Percentiles rank a stretch among this genome's conserved stretches.
These are phyloP conservation scores for Eustoma russellianum DNA, from an alignment of 257 asterid species.

Conservation along the genomic window DNA sequence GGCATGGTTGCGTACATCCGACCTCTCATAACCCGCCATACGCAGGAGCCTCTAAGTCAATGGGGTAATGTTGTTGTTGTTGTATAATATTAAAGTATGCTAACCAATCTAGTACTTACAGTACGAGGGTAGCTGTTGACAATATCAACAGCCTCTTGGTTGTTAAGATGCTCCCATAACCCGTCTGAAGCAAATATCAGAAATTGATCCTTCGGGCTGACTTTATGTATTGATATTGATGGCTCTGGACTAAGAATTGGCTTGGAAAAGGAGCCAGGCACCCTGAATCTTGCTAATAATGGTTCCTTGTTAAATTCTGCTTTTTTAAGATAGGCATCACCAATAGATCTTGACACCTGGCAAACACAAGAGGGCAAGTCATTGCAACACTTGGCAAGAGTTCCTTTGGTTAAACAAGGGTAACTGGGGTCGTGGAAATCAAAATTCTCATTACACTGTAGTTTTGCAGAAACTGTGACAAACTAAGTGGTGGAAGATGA, in stretches of 20 bases:
- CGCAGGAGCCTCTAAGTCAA: no score
- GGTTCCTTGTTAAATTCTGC: slow-evolving; percentile 83
- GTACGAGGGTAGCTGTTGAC: slow-evolving; percentile 54
- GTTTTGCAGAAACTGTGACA: not conserved
- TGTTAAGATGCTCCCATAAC: slow-evolving; percentile 94
- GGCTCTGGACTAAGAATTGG: slow-evolving; percentile 85
- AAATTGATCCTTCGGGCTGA: slow-evolving; percentile 55
- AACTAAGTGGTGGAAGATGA: not conserved
- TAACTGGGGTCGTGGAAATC: no score
- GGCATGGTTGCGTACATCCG: not conserved
- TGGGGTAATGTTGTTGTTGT: not conserved
- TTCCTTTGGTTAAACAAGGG: no score
- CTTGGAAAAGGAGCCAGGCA: slow-evolving; percentile 46
- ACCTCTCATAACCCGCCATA: no score
- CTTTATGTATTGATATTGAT: slow-evolving; percentile 52
- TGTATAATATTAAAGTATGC: not conserved
- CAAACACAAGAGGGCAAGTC: slow-evolving; percentile 6
- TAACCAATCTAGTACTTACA: slow-evolving; percentile 26
- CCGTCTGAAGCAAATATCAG: slow-evolving; percentile 94
- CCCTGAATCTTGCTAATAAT: slow-evolving; percentile 57
- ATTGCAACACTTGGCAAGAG: not conserved
- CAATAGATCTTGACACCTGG: slow-evolving; percentile 87
- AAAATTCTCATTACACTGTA: no score
- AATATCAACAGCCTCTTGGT: slow-evolving; percentile 87
- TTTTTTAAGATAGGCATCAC: slow-evolving; percentile 87